Evolutionary conservation across 164 flowering plant genomes (phyloP), one percentile per base, ranked within the genome.

Genomic region (Liriodendron chinense): DNA sequence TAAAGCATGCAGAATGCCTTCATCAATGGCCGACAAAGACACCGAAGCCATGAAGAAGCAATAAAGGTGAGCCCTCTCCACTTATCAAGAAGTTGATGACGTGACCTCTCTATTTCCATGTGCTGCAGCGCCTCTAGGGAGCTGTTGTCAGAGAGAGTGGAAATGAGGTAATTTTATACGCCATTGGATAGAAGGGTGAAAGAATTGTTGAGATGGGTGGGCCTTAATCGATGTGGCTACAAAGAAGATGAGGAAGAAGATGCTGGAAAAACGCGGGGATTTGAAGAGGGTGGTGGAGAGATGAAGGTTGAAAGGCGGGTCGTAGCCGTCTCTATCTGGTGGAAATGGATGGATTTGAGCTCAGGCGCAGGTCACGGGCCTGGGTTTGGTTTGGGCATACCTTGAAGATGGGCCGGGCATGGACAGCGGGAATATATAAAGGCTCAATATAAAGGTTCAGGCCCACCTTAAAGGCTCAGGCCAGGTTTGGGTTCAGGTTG

Each of bases 11-110:
- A 49, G 9, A 49, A 49, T 47, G 89, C 97, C 93, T 93, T 76
- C 98, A 90, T 97, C 97, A 93, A 78, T 94, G 98, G 74, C 91
- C 87, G 72, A 94, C 84, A 16, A 97, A 94, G 59, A 97, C 98
- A 10, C 98, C 97, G 59, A 94, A 94, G 23, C 97, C 98, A 77
- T 94, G 98, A 74, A 94, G 93, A 7, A 94, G 94, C 65, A 94
- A 90, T 69, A 94, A 80, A 66, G 95, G 87, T 77, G 94, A 86
- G 10, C 81, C 53, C 18, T 24, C 65, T 1, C 75, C 74, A 76
- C 8, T 70, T 10, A 78, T 83, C 62, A 91, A 83, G 88, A 89
- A 94, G 69, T 86, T 94, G 66, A 94, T 90, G 62, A 83, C 53
- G 79, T 88, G 77, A 23, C 88, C 92, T 77, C 82, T 89, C 98